Conservation (phyloP, 2,329 filamentous ascomycete genomes). For the Venturia effusa region DNA sequence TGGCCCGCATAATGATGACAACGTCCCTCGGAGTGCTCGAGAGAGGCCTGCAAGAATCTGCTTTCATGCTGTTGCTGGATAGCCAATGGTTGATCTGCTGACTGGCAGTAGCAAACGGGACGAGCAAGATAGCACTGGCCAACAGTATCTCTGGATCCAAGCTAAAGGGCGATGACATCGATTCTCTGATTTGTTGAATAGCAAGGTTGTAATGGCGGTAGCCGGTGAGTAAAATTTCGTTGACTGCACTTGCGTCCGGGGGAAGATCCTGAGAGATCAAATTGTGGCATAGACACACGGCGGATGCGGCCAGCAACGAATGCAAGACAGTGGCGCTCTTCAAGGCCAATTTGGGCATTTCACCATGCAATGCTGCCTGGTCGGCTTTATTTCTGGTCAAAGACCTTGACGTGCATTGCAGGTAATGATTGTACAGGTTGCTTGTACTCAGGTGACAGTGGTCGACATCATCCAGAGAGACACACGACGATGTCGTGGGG, state of each 20-base stretch:
- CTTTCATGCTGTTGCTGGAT: constrained; percentile 3
- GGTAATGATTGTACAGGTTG: constrained; percentile 13
- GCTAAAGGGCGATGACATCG: constrained; percentile 10
- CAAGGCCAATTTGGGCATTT: constrained; percentile 12
- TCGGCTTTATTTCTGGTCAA: constrained; percentile 6
- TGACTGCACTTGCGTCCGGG: constrained; percentile 8
- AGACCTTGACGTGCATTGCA: constrained; percentile 13
- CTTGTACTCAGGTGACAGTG: constrained; percentile 1
- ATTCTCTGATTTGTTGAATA: constrained; percentile 15
- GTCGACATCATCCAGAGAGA: background rate
- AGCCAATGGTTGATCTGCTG: constrained; percentile 15
- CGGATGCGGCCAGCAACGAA: constrained; percentile 13
- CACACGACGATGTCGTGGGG: background rate
- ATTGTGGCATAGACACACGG: constrained; percentile 12
- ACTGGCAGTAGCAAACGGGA: constrained; percentile 14
- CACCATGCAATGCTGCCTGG: constrained; percentile 5
- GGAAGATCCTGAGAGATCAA: constrained; percentile 13
- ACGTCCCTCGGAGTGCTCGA: constrained; percentile 7
- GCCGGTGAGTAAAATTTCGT: constrained; percentile 13
- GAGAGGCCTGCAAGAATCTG: background rate
- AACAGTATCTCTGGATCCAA: constrained; percentile 14
- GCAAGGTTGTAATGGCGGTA: constrained; percentile 15
- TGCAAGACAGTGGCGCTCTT: constrained; percentile 12
- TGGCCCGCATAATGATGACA: constrained; percentile 5
- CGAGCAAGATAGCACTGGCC: constrained; percentile 14